phyloP scores from a whole-genome alignment of 257 asterid genomes.

The Rauvolfia tetraphylla region DNA sequence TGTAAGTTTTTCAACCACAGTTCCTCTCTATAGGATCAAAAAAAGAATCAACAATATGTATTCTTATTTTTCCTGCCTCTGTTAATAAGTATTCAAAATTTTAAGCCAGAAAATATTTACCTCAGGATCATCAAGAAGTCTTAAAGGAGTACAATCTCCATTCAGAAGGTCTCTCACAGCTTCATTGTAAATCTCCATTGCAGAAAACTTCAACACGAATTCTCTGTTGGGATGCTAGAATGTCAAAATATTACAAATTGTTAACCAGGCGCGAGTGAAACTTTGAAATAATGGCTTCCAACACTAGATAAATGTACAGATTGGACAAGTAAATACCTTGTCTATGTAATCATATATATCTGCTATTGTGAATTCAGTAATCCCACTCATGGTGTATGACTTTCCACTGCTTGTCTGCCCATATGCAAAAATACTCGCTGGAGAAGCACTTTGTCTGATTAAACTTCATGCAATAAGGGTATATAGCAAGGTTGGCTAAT shows the following conservation, averaged over 20 bases:
- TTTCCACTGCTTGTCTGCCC: slow-evolving; percentile 79
- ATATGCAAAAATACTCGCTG: slow-evolving; percentile 75
- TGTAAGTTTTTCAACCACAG: slow-evolving; percentile 74
- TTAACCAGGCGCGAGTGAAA: neutral
- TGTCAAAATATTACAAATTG: neutral
- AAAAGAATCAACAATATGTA: neutral
- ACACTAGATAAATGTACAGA: neutral
- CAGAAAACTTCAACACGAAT: slow-evolving; percentile 70
- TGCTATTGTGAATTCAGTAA: slow-evolving; percentile 40
- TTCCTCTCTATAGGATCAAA: slow-evolving; percentile 60
- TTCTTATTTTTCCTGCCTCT: neutral
- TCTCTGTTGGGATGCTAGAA: slow-evolving; percentile 41
- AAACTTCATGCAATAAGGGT: neutral
- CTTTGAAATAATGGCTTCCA: neutral
- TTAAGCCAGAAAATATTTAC: slow-evolving; percentile 26
- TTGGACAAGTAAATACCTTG: slow-evolving; percentile 24
- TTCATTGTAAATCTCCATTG: slow-evolving; percentile 95
- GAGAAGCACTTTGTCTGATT: slow-evolving; percentile 12
- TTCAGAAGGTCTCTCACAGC: slow-evolving; percentile 79
- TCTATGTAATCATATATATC: slow-evolving; percentile 48
- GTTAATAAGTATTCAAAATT: neutral
- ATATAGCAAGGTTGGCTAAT: neutral
- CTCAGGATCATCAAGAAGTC: slow-evolving; percentile 97
- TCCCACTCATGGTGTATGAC: slow-evolving; percentile 60
- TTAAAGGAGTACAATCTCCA: slow-evolving; percentile 51